A percentile compares a stretch with the other conserved stretches of the same genome.
These are phyloP conservation scores for Fusarium sp. DNA, from an alignment of 2,329 filamentous ascomycete species.

Conservation along the genomic window DNA sequence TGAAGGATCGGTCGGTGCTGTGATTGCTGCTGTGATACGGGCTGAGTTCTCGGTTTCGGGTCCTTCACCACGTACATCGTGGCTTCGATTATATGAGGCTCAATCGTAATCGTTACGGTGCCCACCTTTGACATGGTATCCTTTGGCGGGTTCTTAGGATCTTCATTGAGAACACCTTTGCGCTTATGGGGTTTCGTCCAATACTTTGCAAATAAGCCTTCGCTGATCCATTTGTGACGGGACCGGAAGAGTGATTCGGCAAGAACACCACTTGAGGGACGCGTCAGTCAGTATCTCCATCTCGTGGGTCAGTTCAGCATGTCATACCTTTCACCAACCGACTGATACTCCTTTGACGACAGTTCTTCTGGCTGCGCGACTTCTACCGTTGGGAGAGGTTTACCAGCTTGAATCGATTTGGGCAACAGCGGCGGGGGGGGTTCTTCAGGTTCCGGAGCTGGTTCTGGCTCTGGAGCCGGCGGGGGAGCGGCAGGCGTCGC, in stretches of 20 bases:
- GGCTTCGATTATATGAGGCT: constrained; percentile 82
- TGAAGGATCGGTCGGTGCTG: constrained; percentile 66
- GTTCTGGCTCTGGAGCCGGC: constrained; percentile 41
- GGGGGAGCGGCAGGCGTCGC: constrained; percentile 56
- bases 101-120: constrained; percentile 76
- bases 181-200: constrained; percentile 78
- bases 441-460: constrained; percentile 41
- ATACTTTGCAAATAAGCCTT: constrained; percentile 79
- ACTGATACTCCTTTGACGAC: constrained; percentile 73
- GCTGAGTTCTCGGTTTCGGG: constrained; percentile 57
- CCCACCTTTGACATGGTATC: constrained; percentile 79
- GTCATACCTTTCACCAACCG: constrained; percentile 73
- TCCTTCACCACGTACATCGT: constrained; percentile 78
- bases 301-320: not conserved
- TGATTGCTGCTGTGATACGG: constrained; percentile 44
- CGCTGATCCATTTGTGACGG: constrained; percentile 75
- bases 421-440: constrained; percentile 61
- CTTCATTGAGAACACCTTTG: constrained; percentile 71
- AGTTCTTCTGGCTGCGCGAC: constrained; percentile 72
- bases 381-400: constrained; percentile 76
- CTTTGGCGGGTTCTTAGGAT: constrained; percentile 73
- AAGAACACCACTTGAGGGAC: constrained; percentile 70
- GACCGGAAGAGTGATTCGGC: constrained; percentile 78
- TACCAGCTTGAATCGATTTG: constrained; percentile 68
- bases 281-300: constrained; percentile 31